Percentiles rank a stretch among this genome's conserved stretches.
Evolutionary conservation across 2,329 filamentous ascomycete genomes (phyloP).

Genomic region (Fusarium torulosum): DNA sequence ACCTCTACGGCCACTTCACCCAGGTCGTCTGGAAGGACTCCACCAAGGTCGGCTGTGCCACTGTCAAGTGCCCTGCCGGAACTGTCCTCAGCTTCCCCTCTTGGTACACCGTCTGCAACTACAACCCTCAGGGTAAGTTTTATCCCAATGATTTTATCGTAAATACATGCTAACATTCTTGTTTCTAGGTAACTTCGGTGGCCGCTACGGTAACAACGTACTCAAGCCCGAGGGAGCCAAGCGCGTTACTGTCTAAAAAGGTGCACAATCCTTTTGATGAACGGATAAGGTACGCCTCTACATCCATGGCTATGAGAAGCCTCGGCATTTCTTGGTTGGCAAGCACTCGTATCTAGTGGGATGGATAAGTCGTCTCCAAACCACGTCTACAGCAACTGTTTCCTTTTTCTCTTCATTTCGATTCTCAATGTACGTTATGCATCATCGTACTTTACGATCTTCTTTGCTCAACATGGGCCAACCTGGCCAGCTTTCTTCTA

Average conservation of each 20-base stretch:
- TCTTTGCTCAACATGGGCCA: constrained; percentile 47
- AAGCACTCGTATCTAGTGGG: constrained; percentile 28
- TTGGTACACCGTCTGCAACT: constrained; percentile 93
- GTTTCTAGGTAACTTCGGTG: constrained; percentile 64
- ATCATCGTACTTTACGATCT: constrained; percentile 52
- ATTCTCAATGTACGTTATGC: constrained; percentile 55
- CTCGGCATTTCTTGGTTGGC: constrained; percentile 31
- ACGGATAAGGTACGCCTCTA: constrained; percentile 27
- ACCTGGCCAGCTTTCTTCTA: constrained; percentile 40
- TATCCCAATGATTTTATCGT: background rate
- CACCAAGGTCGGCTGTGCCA: constrained; percentile 66
- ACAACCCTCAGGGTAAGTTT: constrained; percentile 76
- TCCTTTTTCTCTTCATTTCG: constrained; percentile 47
- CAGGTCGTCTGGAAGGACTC: constrained; percentile 59
- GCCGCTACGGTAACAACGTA: constrained; percentile 65
- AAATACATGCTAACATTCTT: background rate
- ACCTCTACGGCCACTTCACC: constrained; percentile 70
- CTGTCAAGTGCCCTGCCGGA: constrained; percentile 73
- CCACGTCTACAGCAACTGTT: constrained; percentile 37
- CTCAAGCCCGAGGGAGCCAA: constrained; percentile 52
- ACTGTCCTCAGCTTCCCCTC: constrained; percentile 64
- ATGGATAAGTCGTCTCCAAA: constrained; percentile 25
- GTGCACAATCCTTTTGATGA: constrained; percentile 15
- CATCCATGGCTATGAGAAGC: constrained; percentile 17
- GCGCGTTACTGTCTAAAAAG: constrained; percentile 47